phyloP scores from a whole-genome alignment of 2,329 filamentous ascomycete species.

The Ascochyta lentis region DNA sequence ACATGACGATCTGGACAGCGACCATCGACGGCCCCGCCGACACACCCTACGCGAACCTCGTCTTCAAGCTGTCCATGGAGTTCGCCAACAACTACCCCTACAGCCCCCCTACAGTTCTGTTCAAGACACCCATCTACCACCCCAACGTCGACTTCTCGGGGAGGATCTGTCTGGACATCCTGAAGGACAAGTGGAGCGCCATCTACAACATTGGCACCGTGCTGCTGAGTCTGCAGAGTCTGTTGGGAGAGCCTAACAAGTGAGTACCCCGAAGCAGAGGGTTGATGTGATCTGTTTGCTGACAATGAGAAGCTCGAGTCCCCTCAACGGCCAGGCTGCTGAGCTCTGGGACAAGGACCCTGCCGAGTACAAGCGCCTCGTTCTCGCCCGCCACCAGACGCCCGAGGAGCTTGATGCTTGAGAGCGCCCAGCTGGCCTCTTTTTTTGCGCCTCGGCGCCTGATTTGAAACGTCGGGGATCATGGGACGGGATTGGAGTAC shows the following conservation, averaged over 20 bases:
- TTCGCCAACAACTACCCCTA: conserved; percentile 96
- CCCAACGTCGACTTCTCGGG: conserved; percentile 98
- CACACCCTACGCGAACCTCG: conserved; percentile 87
- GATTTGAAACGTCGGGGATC: background rate
- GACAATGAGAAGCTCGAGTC: conserved; percentile 72
- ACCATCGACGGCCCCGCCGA: conserved; percentile 91
- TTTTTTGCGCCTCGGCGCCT: background rate
- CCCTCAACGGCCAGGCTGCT: conserved; percentile 93
- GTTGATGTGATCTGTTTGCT: conserved; percentile 8
- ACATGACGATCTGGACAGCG: conserved; percentile 84
- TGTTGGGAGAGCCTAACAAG: conserved; percentile 98
- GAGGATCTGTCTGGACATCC: conserved; percentile 94
- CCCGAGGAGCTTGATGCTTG: conserved; percentile 52
- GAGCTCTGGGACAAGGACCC: conserved; percentile 92
- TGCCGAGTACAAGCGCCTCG: conserved; percentile 81
- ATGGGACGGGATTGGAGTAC: background rate
- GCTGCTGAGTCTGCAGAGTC: conserved; percentile 88
- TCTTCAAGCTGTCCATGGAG: conserved; percentile 88
- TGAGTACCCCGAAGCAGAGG: conserved; percentile 56
- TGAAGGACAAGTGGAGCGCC: conserved; percentile 99
- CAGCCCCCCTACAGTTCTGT: conserved; percentile 85
- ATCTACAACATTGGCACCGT: conserved; percentile 97
- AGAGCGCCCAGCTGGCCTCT: background rate
- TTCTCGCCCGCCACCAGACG: conserved; percentile 66
- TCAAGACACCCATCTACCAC: conserved; percentile 99